Evolutionary conservation across 2,329 filamentous ascomycete species (phyloP).

Genomic region (Colletotrichum tanaceti): DNA sequence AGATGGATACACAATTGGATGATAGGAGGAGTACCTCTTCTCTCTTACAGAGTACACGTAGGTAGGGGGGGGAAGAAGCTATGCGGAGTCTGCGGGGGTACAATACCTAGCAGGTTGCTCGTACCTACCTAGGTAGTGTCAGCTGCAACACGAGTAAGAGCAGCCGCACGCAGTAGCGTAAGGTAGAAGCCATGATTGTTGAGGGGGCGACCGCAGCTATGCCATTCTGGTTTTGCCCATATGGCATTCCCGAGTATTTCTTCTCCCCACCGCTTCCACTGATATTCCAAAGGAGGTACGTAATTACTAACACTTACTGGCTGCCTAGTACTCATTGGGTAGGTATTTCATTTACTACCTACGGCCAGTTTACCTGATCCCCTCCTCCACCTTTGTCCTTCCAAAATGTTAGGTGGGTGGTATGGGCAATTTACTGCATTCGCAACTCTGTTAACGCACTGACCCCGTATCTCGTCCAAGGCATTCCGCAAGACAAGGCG

Average conservation of each 20-base stretch:
- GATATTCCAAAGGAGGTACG: background rate
- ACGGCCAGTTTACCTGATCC: background rate
- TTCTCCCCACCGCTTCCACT: background rate
- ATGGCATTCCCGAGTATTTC: slow-evolving; percentile 23
- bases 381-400: background rate
- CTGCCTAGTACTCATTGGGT: too few species aligned
- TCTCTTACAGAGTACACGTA: too few species aligned
- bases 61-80: too few species aligned
- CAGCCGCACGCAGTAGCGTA: background rate
- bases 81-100: slow-evolving; percentile 27
- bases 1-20: too few species aligned
- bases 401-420: background rate
- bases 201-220: slow-evolving; percentile 35
- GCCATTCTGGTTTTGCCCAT: slow-evolving; percentile 39
- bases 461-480: background rate
- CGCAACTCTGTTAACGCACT: background rate
- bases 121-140: too few species aligned
- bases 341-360: too few species aligned
- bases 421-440: background rate
- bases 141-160: slow-evolving; percentile 1
- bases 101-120: background rate
- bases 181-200: slow-evolving; percentile 33
- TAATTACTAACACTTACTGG: too few species aligned
- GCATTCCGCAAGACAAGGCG: background rate
- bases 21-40: too few species aligned